These are phyloP conservation scores for Pseudogymnoascus sp. DNA, from an alignment of 2,329 filamentous ascomycete species.

Conservation along the genomic window DNA sequence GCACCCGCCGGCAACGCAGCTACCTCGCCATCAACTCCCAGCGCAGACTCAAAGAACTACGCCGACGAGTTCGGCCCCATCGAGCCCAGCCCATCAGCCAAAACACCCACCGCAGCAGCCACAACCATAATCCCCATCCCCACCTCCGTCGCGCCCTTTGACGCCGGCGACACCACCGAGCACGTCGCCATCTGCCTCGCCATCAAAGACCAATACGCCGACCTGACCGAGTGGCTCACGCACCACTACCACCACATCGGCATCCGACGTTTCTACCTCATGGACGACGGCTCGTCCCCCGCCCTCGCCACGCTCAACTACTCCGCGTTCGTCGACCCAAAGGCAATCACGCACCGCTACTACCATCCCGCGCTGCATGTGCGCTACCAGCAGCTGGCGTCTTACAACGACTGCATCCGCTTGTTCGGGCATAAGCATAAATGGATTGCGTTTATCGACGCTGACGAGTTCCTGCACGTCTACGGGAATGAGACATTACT, in stretches of 20 bases:
- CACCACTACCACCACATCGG: slow-evolving; percentile 24
- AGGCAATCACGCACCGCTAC: slow-evolving; percentile 21
- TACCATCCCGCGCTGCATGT: slow-evolving; percentile 11
- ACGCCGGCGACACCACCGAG: slow-evolving; percentile 26
- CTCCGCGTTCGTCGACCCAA: slow-evolving; percentile 17
- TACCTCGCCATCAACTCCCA: no score
- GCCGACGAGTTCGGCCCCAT: background rate
- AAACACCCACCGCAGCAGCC: background rate
- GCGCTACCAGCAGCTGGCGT: slow-evolving; percentile 15
- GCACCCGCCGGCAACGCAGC: no score
- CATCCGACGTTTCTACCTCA: slow-evolving; percentile 23
- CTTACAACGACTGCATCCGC: slow-evolving; percentile 20
- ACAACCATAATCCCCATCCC: background rate
- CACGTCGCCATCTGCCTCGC: slow-evolving; percentile 22
- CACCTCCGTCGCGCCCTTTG: background rate
- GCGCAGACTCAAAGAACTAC: background rate
- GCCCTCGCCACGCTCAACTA: slow-evolving; percentile 12
- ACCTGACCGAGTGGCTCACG: slow-evolving; percentile 21
- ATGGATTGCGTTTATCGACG: slow-evolving; percentile 29
- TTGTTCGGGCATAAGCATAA: slow-evolving; percentile 22
- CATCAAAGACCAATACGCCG: slow-evolving; percentile 18
- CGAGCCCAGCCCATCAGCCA: background rate
- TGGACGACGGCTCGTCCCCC: slow-evolving; percentile 23
- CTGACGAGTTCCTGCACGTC: slow-evolving; percentile 24
- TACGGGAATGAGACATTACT: slow-evolving; percentile 19